Percentiles rank a stretch among this genome's conserved stretches.
Conservation (phyloP, 129 eudicot species). For the Apium graveolens region DNA sequence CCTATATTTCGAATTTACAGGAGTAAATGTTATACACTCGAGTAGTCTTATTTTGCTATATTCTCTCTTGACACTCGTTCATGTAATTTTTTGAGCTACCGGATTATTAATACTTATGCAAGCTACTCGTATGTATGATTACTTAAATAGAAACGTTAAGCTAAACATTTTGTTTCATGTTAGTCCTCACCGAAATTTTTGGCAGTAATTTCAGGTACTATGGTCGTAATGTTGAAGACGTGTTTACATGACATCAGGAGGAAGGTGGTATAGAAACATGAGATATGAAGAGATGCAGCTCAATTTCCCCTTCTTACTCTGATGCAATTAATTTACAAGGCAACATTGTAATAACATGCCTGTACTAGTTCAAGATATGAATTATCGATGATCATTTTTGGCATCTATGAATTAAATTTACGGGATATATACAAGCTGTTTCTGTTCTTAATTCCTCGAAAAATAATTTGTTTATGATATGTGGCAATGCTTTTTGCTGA, state of each 20-base stretch:
- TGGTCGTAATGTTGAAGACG: background rate
- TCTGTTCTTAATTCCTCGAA: background rate
- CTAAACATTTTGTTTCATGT: background rate
- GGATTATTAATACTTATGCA: background rate
- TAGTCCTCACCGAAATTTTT: background rate
- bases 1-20: too few relatives aligned
- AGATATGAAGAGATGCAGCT: background rate
- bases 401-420: background rate
- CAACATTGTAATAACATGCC: background rate
- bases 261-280: background rate
- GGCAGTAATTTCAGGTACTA: background rate
- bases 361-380: background rate
- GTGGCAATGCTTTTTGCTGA: background rate
- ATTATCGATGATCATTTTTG: background rate
- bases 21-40: too few relatives aligned
- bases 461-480: too few relatives aligned
- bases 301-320: background rate
- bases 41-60: too few relatives aligned
- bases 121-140: background rate
- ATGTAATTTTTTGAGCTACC: background rate
- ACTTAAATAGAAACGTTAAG: background rate
- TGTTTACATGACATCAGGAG: background rate
- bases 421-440: background rate
- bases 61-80: too few relatives aligned
- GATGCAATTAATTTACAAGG: background rate